phyloP scores from a whole-genome alignment of 108 stramenopile genomes.

The Aurantiochytrium sp. region DNA sequence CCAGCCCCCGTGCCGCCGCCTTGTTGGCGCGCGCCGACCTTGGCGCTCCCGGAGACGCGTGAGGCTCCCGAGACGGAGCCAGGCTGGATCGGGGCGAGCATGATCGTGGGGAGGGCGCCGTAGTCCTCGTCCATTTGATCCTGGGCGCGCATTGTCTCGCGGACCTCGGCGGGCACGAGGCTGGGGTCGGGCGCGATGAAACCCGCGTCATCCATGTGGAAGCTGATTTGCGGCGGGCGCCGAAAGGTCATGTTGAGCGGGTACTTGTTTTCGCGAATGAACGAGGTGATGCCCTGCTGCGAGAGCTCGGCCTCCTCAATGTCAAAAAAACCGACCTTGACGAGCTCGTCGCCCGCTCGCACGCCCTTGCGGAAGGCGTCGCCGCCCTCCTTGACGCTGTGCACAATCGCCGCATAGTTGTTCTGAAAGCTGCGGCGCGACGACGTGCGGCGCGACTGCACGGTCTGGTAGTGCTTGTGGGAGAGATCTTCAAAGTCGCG shows the following conservation, averaged over 20 bases:
- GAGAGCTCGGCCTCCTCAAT: not conserved
- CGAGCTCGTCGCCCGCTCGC: not conserved
- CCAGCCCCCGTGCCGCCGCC: no score
- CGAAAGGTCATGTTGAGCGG: slow-evolving; percentile 22
- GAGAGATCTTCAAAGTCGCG: not conserved
- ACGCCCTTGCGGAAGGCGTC: not conserved
- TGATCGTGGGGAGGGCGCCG: not conserved
- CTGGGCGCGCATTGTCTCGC: not conserved
- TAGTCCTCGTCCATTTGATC: not conserved
- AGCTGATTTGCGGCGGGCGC: not conserved
- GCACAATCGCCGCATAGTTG: not conserved
- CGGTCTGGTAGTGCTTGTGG: not conserved
- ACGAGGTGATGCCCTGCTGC: not conserved
- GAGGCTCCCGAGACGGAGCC: not conserved
- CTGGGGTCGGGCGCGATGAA: not conserved
- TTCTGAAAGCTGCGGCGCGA: not conserved
- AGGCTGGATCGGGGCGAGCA: not conserved
- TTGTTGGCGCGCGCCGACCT: not conserved
- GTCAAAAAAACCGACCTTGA: slow-evolving; percentile 15
- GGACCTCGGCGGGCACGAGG: not conserved
- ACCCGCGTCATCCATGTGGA: not conserved
- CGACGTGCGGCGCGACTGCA: not conserved
- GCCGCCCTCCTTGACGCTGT: not conserved
- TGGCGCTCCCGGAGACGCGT: not conserved
- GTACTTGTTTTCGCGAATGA: not conserved